Conservation (phyloP, 2,329 filamentous ascomycete species). For the Colletotrichum lindemuthianum region DNA sequence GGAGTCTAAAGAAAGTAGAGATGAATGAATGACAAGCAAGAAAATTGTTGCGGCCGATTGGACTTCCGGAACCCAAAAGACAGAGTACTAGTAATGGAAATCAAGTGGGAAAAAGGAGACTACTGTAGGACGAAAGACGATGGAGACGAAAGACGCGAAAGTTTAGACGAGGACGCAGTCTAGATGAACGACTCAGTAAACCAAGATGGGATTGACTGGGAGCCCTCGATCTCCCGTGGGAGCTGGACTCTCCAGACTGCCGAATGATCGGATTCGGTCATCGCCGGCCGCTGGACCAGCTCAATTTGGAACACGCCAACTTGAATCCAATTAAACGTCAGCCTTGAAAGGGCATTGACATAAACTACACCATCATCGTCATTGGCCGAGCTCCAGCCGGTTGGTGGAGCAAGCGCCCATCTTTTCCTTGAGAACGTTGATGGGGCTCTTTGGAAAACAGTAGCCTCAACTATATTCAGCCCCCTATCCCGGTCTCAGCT, state of each 20-base stretch:
- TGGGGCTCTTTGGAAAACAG: not conserved
- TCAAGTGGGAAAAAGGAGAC: not conserved
- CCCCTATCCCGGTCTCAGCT: slow-evolving; percentile 1
- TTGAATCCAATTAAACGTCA: slow-evolving; percentile 5
- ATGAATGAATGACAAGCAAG: not conserved
- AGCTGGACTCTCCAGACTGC: not conserved
- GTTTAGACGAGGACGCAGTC: too few species aligned
- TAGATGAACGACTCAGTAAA: too few species aligned
- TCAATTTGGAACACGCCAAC: not conserved
- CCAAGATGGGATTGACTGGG: not conserved
- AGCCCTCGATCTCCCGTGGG: slow-evolving; percentile 2
- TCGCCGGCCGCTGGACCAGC: not conserved
- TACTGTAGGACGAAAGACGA: not conserved
- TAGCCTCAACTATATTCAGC: not conserved
- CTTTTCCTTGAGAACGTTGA: not conserved
- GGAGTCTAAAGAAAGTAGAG: too few species aligned
- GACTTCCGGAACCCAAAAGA: slow-evolving; percentile 24
- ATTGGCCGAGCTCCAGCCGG: slow-evolving; percentile 1
- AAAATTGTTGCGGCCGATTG: not conserved
- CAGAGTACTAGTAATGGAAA: not conserved
- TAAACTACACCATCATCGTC: not conserved
- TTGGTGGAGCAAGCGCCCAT: slow-evolving; percentile 11
- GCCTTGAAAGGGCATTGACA: not conserved
- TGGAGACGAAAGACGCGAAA: too few species aligned
- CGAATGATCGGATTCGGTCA: too few species aligned